Evolutionary conservation across 2,329 filamentous ascomycete species (phyloP).

Genomic region (Pseudogymnoascus sp.): DNA sequence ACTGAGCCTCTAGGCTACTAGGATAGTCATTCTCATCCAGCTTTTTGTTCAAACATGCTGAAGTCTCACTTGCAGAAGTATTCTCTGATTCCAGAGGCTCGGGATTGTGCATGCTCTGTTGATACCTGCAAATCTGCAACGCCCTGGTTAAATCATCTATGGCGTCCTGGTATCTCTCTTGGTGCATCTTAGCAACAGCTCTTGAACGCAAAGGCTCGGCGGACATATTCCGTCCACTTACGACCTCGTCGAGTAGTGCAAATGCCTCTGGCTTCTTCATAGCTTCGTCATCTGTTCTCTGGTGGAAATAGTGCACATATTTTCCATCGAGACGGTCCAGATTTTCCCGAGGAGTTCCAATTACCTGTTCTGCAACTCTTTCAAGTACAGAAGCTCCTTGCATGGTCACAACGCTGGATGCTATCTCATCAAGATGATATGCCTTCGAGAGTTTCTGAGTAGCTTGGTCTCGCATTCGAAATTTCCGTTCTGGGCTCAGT

Average conservation of each 20-base stretch:
- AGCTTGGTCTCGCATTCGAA: constrained; percentile 72
- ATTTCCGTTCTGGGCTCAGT: constrained; percentile 67
- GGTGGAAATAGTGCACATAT: constrained; percentile 89
- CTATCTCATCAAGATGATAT: constrained; percentile 75
- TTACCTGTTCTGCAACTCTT: constrained; percentile 63
- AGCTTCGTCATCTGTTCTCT: constrained; percentile 73
- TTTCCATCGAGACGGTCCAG: constrained; percentile 60
- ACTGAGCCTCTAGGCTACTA: constrained; percentile 63
- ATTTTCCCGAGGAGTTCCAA: constrained; percentile 52
- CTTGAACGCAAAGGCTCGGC: constrained; percentile 62
- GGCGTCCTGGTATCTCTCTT: constrained; percentile 63
- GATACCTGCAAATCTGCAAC: constrained; percentile 38
- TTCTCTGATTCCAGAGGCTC: constrained; percentile 40
- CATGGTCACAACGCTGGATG: constrained; percentile 75
- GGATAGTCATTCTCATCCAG: constrained; percentile 59
- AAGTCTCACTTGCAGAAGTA: constrained; percentile 29
- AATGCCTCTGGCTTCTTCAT: constrained; percentile 65
- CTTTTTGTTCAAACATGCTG: constrained; percentile 38
- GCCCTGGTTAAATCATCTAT: constrained; percentile 62
- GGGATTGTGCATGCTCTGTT: constrained; percentile 25
- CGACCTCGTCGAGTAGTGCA: constrained; percentile 57
- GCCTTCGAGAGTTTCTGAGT: constrained; percentile 69
- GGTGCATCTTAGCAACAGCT: constrained; percentile 66
- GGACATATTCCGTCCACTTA: constrained; percentile 53
- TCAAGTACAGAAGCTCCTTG: constrained; percentile 70